Conservation (phyloP, 768 basidiomycete genomes). For the Boletus pseudopeckii region DNA sequence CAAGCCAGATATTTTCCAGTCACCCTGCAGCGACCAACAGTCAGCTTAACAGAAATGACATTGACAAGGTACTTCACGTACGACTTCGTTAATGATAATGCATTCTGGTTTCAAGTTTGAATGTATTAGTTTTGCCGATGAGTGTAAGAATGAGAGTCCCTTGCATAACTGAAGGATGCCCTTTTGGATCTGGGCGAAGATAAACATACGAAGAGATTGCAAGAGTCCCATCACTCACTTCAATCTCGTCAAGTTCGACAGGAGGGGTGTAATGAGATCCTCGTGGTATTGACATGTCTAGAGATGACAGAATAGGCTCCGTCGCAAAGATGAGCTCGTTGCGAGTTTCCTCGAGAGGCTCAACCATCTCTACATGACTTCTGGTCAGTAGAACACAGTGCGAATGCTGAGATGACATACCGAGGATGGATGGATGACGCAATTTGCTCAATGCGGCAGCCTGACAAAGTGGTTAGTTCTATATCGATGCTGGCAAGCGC, state of each 20-base stretch:
- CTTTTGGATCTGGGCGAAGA: conserved; percentile 75
- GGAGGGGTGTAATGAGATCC: conserved; percentile 51
- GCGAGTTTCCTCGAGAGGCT: conserved; percentile 92
- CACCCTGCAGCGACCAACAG: conserved; percentile 59
- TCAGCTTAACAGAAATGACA: background rate
- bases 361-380: conserved; percentile 78
- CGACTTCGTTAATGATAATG: conserved; percentile 85
- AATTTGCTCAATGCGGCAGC: conserved; percentile 79
- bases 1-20: conserved; percentile 95
- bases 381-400: conserved; percentile 2
- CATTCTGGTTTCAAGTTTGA: conserved; percentile 86
- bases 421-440: conserved; percentile 90
- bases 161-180: conserved; percentile 92
- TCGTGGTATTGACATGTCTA: conserved; percentile 73
- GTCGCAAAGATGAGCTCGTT: conserved; percentile 90
- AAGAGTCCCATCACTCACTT: conserved; percentile 47
- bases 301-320: conserved; percentile 80
- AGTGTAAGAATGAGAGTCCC: conserved; percentile 86
- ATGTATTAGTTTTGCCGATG: conserved; percentile 88
- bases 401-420: conserved; percentile 37
- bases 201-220: conserved; percentile 1
- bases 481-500: background rate
- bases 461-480: conserved; percentile 38
- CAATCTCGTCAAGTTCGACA: conserved; percentile 93
- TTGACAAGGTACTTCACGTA: conserved; percentile 36